Evolutionary conservation across 2,329 filamentous ascomycete species (phyloP).

Genomic region (Myotisia sp.): DNA sequence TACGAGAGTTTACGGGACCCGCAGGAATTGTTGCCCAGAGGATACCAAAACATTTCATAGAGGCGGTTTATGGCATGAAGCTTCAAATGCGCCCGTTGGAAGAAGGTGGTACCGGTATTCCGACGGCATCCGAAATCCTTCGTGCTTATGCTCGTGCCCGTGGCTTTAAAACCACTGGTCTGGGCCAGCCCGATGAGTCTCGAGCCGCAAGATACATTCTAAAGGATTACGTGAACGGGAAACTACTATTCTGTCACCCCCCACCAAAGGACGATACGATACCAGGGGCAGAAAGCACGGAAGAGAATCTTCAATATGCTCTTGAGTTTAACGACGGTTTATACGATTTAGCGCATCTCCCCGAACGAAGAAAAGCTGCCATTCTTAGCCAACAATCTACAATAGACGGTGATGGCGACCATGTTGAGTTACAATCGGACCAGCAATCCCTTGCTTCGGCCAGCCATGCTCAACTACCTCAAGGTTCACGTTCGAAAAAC

Average conservation of each 20-base stretch:
- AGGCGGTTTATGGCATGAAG: conserved; percentile 85
- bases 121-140: conserved; percentile 73
- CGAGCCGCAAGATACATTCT: conserved; percentile 77
- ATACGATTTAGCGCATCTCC: conserved; percentile 70
- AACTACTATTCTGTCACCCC: conserved; percentile 80
- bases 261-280: conserved; percentile 48
- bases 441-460: conserved; percentile 10
- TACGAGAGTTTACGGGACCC: conserved; percentile 83
- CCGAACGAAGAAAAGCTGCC: conserved; percentile 58
- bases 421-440: conserved; percentile 24
- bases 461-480: conserved; percentile 19
- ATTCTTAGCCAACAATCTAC: conserved; percentile 9
- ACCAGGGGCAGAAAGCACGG: conserved; percentile 35
- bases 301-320: not conserved
- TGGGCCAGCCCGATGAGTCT: conserved; percentile 85
- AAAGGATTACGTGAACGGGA: conserved; percentile 96
- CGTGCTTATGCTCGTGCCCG: conserved; percentile 74
- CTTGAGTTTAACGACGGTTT: conserved; percentile 75
- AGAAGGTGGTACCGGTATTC: conserved; percentile 80
- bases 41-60: conserved; percentile 76
- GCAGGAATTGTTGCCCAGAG: conserved; percentile 67
- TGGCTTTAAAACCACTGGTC: conserved; percentile 78
- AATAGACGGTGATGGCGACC: conserved; percentile 12
- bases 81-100: conserved; percentile 68
- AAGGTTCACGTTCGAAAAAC: conserved; percentile 58